Evolutionary conservation across 169 alveolate species (phyloP), one percentile per base, ranked within the genome.

Genomic region (Cardiosporidium cionae): DNA sequence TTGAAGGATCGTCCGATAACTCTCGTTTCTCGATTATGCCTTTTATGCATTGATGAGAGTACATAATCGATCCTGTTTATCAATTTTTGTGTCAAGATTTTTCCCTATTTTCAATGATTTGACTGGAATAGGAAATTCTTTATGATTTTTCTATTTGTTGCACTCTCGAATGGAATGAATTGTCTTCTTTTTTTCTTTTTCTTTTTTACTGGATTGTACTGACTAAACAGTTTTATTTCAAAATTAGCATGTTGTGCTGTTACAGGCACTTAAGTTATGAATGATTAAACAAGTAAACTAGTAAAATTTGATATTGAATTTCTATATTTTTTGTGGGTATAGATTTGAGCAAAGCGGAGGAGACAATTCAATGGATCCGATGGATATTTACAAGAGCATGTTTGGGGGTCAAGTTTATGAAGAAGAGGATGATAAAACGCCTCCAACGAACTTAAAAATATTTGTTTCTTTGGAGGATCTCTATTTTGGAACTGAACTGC

Each of bases 401-500:
- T 9, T 9, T 9, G 54, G 37, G n/a, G 78, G 78, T 1, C 65
- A 65, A 2, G 53, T 52, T 58, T 84, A 84, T 2, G 72, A 68
- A 6, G 74, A 79, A 9, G 81, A 80, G 4, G 71, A 53, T n/a
- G 72, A 70, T 3, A 69, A 72, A 1, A 73, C 75, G 35, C 53
- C 62, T 4, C 78, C 83, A 0, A 73, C 79, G 64, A 82, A 76
- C 32, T 27, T 84, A 68, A 68, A 80, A 36, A 27, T 84, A 34
- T 71, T 58, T 44, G 73, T 74, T 54, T 37, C 89, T 25, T 72
- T 84, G 22, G 87, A 84, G 72, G 86, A 84, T 58, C 72, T 84
- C 34, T 84, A 65, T 33, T 69, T 69, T 32, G 89, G 89, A 1
- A 81, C 68, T 32, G 32, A 35, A 6, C 52, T 84, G 22, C 33